phyloP scores from a whole-genome alignment of 2,329 filamentous ascomycete species.

The Esteya vermicola region DNA sequence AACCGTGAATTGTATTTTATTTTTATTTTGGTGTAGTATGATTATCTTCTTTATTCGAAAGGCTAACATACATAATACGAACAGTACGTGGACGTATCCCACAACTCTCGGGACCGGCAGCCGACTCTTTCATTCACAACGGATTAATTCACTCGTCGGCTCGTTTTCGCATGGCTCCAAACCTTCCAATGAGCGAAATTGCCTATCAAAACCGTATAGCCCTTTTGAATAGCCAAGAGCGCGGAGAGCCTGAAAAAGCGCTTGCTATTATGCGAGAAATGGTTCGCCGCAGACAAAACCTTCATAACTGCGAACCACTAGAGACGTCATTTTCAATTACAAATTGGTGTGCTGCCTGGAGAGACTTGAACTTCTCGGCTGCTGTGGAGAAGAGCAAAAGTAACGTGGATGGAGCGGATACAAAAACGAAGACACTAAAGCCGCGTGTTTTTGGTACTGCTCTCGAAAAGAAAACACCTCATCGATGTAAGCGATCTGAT shows the following conservation, averaged over 20 bases:
- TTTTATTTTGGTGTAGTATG: background rate
- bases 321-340: conserved; percentile 1
- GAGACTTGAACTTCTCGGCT: conserved; percentile 1
- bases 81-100: conserved; percentile 4
- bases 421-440: too few relatives aligned
- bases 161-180: background rate
- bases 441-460: background rate
- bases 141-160: background rate
- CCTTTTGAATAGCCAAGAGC: background rate
- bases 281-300: background rate
- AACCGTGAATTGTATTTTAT: conserved; percentile 1
- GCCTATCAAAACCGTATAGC: conserved; percentile 1
- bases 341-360: conserved; percentile 4
- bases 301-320: conserved; percentile 5
- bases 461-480: background rate
- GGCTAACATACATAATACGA: too few relatives aligned
- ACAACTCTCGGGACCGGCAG: background rate
- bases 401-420: background rate
- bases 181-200: conserved; percentile 2
- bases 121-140: conserved; percentile 4
- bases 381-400: background rate
- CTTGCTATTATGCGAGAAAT: conserved; percentile 5
- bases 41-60: too few relatives aligned
- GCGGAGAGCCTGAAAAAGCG: background rate
- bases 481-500: background rate